A percentile compares a stretch with the other conserved stretches of the same genome.
Conservation (phyloP, 106 monocot species). For the Allium sativum region DNA sequence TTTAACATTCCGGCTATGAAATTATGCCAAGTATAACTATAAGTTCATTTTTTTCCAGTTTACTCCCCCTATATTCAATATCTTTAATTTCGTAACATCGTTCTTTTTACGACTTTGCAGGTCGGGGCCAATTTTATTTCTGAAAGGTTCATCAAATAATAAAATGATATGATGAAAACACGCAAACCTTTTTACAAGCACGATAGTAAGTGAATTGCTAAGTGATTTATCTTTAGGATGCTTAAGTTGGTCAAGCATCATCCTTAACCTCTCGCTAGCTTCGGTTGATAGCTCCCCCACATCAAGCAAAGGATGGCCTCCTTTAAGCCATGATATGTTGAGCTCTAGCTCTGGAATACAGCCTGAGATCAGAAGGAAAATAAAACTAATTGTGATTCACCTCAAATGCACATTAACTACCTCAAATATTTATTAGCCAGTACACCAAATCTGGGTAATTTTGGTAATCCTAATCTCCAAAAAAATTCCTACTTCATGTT, state of each 20-base stretch:
- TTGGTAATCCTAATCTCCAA: no score
- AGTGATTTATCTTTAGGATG: slow-evolving; percentile 66
- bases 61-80: neutral
- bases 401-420: no score
- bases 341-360: slow-evolving; percentile 33
- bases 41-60: neutral
- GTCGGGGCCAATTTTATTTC: no score
- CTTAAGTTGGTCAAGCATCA: slow-evolving; percentile 86
- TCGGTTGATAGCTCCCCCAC: slow-evolving; percentile 71
- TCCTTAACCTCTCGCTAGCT: slow-evolving; percentile 73
- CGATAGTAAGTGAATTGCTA: slow-evolving; percentile 73
- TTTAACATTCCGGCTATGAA: no score
- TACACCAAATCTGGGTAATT: no score
- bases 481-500: no score
- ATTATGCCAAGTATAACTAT: no score
- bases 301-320: slow-evolving; percentile 74
- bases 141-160: neutral
- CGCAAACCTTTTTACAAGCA: slow-evolving; percentile 72
- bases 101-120: neutral
- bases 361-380: neutral
- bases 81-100: neutral
- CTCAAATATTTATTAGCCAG: no score
- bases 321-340: slow-evolving; percentile 81
- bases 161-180: neutral
- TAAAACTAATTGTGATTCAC: neutral